Evolutionary conservation across 257 asterid genomes (phyloP).

Genomic region (Avicennia marina): DNA sequence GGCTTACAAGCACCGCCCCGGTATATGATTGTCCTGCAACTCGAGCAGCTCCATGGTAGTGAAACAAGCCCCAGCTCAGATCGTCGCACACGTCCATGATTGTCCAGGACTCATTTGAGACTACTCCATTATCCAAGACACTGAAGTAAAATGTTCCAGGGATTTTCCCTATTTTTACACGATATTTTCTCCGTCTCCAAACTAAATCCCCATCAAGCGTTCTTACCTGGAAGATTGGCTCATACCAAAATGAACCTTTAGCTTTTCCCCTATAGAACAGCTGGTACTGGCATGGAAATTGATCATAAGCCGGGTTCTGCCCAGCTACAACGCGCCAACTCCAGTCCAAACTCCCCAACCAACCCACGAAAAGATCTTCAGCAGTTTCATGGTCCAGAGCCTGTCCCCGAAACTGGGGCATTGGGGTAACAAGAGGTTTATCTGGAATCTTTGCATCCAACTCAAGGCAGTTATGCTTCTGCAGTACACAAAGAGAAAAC

Average conservation of each 20-base stretch:
- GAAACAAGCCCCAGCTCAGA: constrained; percentile 88
- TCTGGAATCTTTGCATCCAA: constrained; percentile 81
- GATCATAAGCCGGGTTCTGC: constrained; percentile 96
- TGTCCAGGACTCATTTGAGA: constrained; percentile 86
- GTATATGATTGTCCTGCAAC: constrained; percentile 91
- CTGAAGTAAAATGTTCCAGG: constrained; percentile 76
- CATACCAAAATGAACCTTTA: constrained; percentile 92
- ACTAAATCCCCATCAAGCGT: constrained; percentile 61
- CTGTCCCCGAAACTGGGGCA: constrained; percentile 57
- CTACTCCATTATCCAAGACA: constrained; percentile 90
- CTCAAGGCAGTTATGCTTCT: constrained; percentile 80
- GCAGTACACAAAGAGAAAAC: constrained; percentile 78
- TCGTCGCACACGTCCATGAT: constrained; percentile 76
- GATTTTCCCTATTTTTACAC: constrained; percentile 64
- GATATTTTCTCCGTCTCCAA: constrained; percentile 82
- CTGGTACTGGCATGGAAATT: constrained; percentile 94
- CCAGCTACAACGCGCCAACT: constrained; percentile 98
- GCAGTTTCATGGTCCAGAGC: constrained; percentile 57
- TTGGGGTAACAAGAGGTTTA: constrained; percentile 57
- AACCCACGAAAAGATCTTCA: constrained; percentile 89
- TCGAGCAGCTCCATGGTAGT: constrained; percentile 86
- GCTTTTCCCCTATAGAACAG: constrained; percentile 83
- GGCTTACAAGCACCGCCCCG: constrained; percentile 86
- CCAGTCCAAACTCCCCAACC: constrained; percentile 80
- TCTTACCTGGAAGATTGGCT: constrained; percentile 79